Conservation (phyloP, 305 asterid species). For the Fraxinus ornus region DNA sequence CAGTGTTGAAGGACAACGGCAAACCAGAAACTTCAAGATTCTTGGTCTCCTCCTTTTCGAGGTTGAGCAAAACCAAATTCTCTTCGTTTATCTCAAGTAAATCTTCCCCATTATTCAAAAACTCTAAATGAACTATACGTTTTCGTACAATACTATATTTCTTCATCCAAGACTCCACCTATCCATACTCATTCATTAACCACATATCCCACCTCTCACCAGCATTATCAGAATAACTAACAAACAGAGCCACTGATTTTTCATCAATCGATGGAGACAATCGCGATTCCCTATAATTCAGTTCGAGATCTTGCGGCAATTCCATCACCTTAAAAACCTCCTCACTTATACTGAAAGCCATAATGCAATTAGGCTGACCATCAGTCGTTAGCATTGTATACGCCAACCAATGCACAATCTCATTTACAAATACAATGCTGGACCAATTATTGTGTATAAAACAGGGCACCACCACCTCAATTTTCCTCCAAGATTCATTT, state of each 20-base stretch:
- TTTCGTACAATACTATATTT: slow-evolving; percentile 14
- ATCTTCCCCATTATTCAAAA: slow-evolving; percentile 19
- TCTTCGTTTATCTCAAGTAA: slow-evolving; percentile 25
- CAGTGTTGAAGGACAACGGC: slow-evolving; percentile 29
- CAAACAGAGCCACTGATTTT: slow-evolving; percentile 30
- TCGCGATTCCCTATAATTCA: slow-evolving; percentile 13
- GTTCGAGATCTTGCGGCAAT: slow-evolving; percentile 26
- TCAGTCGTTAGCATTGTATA: slow-evolving; percentile 6
- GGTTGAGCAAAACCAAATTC: slow-evolving; percentile 33
- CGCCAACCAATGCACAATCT: slow-evolving; percentile 44
- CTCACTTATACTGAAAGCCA: slow-evolving; percentile 33
- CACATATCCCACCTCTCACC: slow-evolving; percentile 38
- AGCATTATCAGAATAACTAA: slow-evolving; percentile 13
- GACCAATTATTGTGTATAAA: slow-evolving; percentile 30
- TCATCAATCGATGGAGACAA: slow-evolving; percentile 28
- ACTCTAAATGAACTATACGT: slow-evolving; percentile 28
- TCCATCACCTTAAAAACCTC: slow-evolving; percentile 34
- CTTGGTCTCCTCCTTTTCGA: slow-evolving; percentile 21
- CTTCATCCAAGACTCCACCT: slow-evolving; percentile 34
- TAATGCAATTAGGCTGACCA: slow-evolving; percentile 26
- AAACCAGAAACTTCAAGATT: slow-evolving; percentile 33
- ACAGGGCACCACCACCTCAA: slow-evolving; percentile 29
- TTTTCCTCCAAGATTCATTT: slow-evolving; percentile 27
- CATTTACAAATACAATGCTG: slow-evolving; percentile 33
- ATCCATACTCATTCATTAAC: slow-evolving; percentile 37